Evolutionary conservation across 2,329 filamentous ascomycete genomes (phyloP).

Genomic region (Diplocarpon rosae): DNA sequence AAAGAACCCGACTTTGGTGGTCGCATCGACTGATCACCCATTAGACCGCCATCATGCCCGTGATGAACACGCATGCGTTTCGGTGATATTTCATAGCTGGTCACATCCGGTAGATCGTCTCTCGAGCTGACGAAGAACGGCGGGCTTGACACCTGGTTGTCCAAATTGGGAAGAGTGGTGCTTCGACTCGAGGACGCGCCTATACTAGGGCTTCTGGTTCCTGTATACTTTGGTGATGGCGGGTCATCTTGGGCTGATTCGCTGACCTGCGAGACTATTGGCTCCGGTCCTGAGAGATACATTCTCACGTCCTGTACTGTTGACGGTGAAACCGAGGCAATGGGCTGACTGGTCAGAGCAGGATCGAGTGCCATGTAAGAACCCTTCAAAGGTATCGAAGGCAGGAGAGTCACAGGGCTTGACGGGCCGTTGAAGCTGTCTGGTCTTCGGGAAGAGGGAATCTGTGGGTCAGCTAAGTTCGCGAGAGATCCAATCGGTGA

Average conservation of each 20-base stretch:
- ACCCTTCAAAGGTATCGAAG: neutral
- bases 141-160: conserved; percentile 2
- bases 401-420: neutral
- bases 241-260: conserved; percentile 10
- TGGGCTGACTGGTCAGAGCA: neutral
- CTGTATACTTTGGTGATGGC: conserved; percentile 20
- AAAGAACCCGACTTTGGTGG: conserved; percentile 5
- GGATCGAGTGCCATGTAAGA: conserved; percentile 1
- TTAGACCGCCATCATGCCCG: neutral
- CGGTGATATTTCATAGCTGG: neutral
- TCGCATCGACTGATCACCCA: conserved; percentile 3
- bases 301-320: neutral
- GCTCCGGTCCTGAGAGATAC: conserved; percentile 3
- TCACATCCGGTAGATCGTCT: neutral
- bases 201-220: conserved; percentile 11
- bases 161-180: conserved; percentile 3
- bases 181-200: conserved; percentile 11
- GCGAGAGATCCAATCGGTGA: neutral
- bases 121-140: neutral
- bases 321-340: neutral
- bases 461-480: neutral
- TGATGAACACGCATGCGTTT: conserved; percentile 1
- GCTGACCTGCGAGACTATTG: conserved; percentile 7
- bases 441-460: neutral
- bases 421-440: neutral